Percentiles rank a stretch among this genome's conserved stretches.
These are phyloP conservation scores for Kodamaea fungicola DNA, from an alignment of 1,139 yeast genomes.

Conservation along the genomic window DNA sequence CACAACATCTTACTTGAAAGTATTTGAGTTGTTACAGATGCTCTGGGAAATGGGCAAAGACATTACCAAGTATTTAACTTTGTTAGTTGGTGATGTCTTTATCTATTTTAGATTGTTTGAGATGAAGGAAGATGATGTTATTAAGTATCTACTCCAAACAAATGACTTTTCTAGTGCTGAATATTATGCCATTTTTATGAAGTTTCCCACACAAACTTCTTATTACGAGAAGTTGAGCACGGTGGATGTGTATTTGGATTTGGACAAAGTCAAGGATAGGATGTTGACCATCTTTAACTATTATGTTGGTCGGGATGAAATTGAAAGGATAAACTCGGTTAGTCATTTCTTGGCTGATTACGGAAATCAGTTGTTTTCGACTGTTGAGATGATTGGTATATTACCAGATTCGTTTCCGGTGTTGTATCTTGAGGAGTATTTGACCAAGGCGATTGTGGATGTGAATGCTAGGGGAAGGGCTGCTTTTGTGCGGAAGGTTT, in stretches of 20 bases:
- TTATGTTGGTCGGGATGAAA: conserved; percentile 17
- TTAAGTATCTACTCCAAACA: conserved; percentile 11
- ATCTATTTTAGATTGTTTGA: conserved; percentile 9
- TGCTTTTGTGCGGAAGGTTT: conserved; percentile 22
- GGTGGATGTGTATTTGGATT: background rate
- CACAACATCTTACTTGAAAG: conserved; percentile 29
- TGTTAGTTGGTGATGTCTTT: background rate
- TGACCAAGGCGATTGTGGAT: conserved; percentile 20
- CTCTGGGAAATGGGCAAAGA: background rate
- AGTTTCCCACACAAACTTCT: conserved; percentile 20
- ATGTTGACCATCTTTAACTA: conserved; percentile 19
- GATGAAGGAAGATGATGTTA: conserved; percentile 1
- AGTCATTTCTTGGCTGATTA: conserved; percentile 23
- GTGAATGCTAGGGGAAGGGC: conserved; percentile 20
- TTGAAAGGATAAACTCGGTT: conserved; percentile 19
- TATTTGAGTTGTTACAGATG: conserved; percentile 24
- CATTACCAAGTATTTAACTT: background rate
- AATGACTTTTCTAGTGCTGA: conserved; percentile 38
- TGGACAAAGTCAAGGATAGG: conserved; percentile 5
- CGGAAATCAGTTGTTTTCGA: conserved; percentile 12
- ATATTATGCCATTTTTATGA: conserved; percentile 21
- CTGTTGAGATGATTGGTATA: conserved; percentile 24
- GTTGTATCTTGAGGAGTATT: conserved; percentile 26
- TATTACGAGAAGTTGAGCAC: conserved; percentile 14
- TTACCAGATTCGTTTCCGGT: conserved; percentile 35